Base-by-base conservation (phyloP, 2,329 filamentous ascomycete genomes). In the Fusarium sp. region DNA sequence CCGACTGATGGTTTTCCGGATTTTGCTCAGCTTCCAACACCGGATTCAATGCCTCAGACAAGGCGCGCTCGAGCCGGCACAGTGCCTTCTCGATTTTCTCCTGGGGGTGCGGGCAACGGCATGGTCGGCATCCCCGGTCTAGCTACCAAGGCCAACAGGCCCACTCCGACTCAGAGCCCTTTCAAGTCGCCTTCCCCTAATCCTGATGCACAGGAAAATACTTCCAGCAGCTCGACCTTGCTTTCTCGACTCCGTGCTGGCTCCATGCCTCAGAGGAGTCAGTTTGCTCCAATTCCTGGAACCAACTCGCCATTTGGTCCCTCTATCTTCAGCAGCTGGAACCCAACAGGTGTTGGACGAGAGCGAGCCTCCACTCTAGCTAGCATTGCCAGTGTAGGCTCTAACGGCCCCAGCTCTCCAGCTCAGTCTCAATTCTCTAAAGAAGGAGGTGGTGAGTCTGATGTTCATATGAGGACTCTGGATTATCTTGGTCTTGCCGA, bases 401-500 rank as follows among this genome's bases (percentile, higher is more conserved):
- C 95, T 27, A 97, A 98, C 75, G 93, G 91, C 3, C 93, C 93
- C 4, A 91, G 91, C 66, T 98, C 95, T 15, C 95, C 95, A 2
- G 88, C 92, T 15, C 91, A 94, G 73, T 96, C 93, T 10, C 89
- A 92, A 3, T 95, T 95, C 76, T 96, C 93, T 13, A 89, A 90
- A 70, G 94, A 97, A 74, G 94, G 93, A 29, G 87, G 90, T 43
- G 91, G 89, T 18, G 95, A 98, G 75, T 92, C 90, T 29, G 94
- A 97, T 76, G 93, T 97, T 70, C 88, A 90, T 74, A 90, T 91
- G 87, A 91, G 93, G 75, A 99, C 96, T 4, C 82, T 99, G 71
- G 96, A 99, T 78, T 99, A 99, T 76, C 88, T 99, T 62, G 96
- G 96, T 46, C 86, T 99, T 48, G 95, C 94, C 31, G 96, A 98